Evolutionary conservation across 257 asterid genomes (phyloP).

Genomic region (Plectranthus barbatus): DNA sequence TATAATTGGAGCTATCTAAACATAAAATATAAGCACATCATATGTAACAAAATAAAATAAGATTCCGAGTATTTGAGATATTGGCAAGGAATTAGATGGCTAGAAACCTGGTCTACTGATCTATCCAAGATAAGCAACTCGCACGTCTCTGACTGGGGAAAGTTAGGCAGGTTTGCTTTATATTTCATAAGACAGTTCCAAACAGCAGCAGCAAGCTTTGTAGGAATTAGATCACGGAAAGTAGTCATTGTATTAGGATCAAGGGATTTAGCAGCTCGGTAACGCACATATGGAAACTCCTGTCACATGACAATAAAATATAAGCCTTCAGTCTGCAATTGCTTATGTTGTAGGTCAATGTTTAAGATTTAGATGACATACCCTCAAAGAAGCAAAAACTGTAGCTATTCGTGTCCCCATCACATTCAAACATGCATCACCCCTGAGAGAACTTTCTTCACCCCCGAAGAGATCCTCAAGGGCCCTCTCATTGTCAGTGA

Average conservation of each 20-base stretch:
- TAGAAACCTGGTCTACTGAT: slow-evolving; percentile 86
- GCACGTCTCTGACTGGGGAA: slow-evolving; percentile 93
- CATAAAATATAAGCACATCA: slow-evolving; percentile 7
- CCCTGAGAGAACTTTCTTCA: slow-evolving; percentile 76
- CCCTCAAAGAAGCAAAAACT: slow-evolving; percentile 90
- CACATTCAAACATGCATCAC: slow-evolving; percentile 68
- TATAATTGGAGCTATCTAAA: slow-evolving; percentile 89
- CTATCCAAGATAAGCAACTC: slow-evolving; percentile 93
- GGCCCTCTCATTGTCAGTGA: slow-evolving; percentile 90
- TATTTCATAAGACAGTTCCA: slow-evolving; percentile 92
- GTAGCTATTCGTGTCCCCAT: slow-evolving; percentile 95
- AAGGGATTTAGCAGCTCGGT: slow-evolving; percentile 90
- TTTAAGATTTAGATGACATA: slow-evolving; percentile 22
- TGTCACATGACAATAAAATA: slow-evolving; percentile 31
- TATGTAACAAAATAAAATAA: background rate
- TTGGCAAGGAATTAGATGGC: background rate
- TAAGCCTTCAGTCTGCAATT: background rate
- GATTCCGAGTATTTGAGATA: background rate
- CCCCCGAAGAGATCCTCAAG: slow-evolving; percentile 94
- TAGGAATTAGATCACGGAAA: slow-evolving; percentile 86
- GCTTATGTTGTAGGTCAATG: slow-evolving; percentile 11
- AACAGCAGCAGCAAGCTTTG: slow-evolving; percentile 93
- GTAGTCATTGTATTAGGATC: slow-evolving; percentile 92
- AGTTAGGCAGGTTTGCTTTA: slow-evolving; percentile 68
- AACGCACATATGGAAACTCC: slow-evolving; percentile 95